A percentile compares a stretch with the other conserved stretches of the same genome.
These are phyloP conservation scores for Cairneyella variabilis DNA, from an alignment of 495 filamentous ascomycete species.

Conservation along the genomic window DNA sequence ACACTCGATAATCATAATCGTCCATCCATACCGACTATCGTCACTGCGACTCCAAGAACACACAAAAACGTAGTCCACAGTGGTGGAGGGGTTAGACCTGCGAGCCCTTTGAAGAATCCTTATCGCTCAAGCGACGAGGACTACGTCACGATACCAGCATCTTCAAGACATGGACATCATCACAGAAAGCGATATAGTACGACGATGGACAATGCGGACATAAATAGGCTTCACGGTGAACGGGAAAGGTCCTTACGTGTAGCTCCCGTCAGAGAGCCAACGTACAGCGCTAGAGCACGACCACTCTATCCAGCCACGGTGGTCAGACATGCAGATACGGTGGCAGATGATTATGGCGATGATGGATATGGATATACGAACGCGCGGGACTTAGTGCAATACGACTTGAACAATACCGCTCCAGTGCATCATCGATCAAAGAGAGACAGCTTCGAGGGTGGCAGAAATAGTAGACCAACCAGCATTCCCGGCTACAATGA, in stretches of 20 bases:
- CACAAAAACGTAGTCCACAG: conserved; percentile 31
- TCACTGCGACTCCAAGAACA: conserved; percentile 37
- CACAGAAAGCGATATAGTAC: conserved; percentile 21
- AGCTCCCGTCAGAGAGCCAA: conserved; percentile 26
- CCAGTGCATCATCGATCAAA: conserved; percentile 34
- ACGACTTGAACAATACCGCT: conserved; percentile 50
- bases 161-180: conserved; percentile 32
- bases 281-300: conserved; percentile 17
- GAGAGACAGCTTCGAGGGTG: conserved; percentile 45
- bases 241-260: conserved; percentile 17
- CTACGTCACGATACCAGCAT: conserved; percentile 48
- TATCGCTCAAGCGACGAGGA: conserved; percentile 47
- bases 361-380: conserved; percentile 71
- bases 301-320: conserved; percentile 13
- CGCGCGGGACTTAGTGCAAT: conserved; percentile 62
- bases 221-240: conserved; percentile 14
- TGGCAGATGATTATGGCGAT: conserved; percentile 57
- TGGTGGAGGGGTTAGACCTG: conserved; percentile 25
- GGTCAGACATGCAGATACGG: conserved; percentile 27
- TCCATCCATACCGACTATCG: conserved; percentile 24
- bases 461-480: conserved; percentile 49
- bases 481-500: conserved; percentile 63
- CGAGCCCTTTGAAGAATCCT: conserved; percentile 42
- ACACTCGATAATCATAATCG: conserved; percentile 19
- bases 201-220: conserved; percentile 24